Evolutionary conservation across 2,329 filamentous ascomycete genomes (phyloP), one percentile per base, ranked within the genome.

Genomic region (Penicillium sclerotiorum): DNA sequence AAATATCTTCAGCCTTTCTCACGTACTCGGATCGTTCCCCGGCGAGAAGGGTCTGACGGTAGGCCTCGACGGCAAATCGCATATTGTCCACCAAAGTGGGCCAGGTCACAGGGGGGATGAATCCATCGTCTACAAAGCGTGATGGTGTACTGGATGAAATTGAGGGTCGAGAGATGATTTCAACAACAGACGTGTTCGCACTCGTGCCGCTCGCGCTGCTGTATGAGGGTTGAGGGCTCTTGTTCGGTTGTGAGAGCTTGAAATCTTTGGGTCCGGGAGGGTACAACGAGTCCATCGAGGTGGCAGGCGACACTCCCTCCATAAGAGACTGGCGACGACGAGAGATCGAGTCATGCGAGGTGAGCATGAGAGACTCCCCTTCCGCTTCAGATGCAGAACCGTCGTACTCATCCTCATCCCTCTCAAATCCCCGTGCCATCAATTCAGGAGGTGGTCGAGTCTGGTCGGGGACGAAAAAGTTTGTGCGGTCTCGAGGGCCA

Each of bases 1-100:
- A 97, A 45, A 99, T 96, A 67, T 99, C 93, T 72, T 99, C 94
- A n/a, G 94, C 94, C 55, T 89, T 84, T 50, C 88, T 87, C 21
- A 97, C 94, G 70, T 95, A 97, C 67, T 97, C 91, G 2, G 91
- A 89, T 21, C 92, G 86, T 64, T 88, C 86, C 55, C 86, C 87
- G 62, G 85, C 88, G 55, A 86, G 87, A 61, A 99, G 89, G n/a
- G 90, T 89, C 59, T 95, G 88, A 38, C 91, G 84, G 71, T 97
- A 99, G 48, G 87, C 83, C 61, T 96, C 91, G 52, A 99, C 87
- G 2, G 93, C 89, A 58, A 84, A 82, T 63, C 90, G 90, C 89
- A 97, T 97, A 65, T 96, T 95, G 50, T 92, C 86, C 5, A 97
- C 87, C 46, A 99, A 83, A 17, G 87, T 80, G 62, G 87, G 90